Evolutionary conservation across 306 rosid genomes (phyloP), one percentile per base, ranked within the genome.

Genomic region (Lathyrus sativus): DNA sequence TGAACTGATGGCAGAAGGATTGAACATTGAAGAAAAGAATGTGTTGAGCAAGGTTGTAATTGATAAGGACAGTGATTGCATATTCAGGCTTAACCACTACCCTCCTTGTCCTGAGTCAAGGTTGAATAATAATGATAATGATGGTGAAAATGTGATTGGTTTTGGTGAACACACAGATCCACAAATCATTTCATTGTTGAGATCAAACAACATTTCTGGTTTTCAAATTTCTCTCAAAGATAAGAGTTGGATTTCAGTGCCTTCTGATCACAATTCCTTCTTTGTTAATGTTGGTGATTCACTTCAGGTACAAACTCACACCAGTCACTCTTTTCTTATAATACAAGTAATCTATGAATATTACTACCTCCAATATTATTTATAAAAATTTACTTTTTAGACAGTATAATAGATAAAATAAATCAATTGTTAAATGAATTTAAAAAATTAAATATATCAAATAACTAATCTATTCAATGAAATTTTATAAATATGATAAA

Each of bases 141-240:
- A 4, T 17, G 80, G 73, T 22, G 59, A n/a, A n/a, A 81, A 71
- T 61, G 44, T 81, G 83, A 68, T 88, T 44, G 97, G 96, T 11
- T 88, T 91, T 65, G 96, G 97, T 28, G 97, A 87, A 35, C 97
- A 87, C 70, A 89, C 96, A 6, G 96, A 89, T 84, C 97, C 97
- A 26, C 95, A 91, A 53, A 91, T 91, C 61, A 91, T 91, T 12
- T 84, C 97, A 0, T 64, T 91, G 26, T 61, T 91, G 49, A 84
- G 89, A 76, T 88, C 96, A 5, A 91, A 91, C 58, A 78, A 91
- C 71, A 85, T 88, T 22, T 79, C 85, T 18, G 97, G 97, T 22
- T 84, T 91, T 12, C 85, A 91, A 61, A 85, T 91, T 43, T 85
- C 79, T 11, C 72, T 88, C 1, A 71, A 65, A 51, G 91, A 88